A percentile compares a stretch with the other conserved stretches of the same genome.
phyloP scores from a whole-genome alignment of 2,329 filamentous ascomycete species.

The Thielaviopsis cerberus region DNA sequence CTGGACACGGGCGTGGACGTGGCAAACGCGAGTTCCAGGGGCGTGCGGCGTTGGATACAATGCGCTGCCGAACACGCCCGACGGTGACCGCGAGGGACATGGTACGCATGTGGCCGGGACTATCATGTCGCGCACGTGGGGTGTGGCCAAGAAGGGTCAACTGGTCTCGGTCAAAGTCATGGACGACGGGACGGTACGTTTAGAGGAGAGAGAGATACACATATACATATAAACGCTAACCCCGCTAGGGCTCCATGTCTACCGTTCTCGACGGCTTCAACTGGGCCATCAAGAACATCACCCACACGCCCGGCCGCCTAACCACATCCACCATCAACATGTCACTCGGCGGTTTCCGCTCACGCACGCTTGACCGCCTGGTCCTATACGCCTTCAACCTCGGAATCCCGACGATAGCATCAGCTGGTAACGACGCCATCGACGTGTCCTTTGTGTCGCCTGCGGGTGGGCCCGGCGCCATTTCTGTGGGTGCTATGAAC shows the following conservation, averaged over 20 bases:
- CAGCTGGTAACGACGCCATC: slow-evolving; percentile 14
- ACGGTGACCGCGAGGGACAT: slow-evolving; percentile 21
- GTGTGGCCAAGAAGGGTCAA: slow-evolving; percentile 24
- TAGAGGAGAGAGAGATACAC: neutral
- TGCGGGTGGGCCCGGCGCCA: slow-evolving; percentile 13
- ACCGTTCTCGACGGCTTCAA: slow-evolving; percentile 19
- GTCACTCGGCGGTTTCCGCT: slow-evolving; percentile 20
- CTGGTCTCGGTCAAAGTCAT: slow-evolving; percentile 30
- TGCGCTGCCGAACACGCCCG: slow-evolving; percentile 15
- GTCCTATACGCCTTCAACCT: slow-evolving; percentile 13
- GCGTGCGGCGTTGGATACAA: slow-evolving; percentile 14
- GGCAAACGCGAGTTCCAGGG: slow-evolving; percentile 14
- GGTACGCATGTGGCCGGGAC: slow-evolving; percentile 22
- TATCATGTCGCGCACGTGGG: slow-evolving; percentile 4
- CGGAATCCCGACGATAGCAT: slow-evolving; percentile 22
- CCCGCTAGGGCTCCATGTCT: slow-evolving; percentile 14
- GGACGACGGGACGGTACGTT: slow-evolving; percentile 14
- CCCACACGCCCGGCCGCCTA: slow-evolving; percentile 14
- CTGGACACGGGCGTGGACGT: slow-evolving; percentile 15
- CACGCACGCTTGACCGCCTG: slow-evolving; percentile 8
- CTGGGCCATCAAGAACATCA: slow-evolving; percentile 21
- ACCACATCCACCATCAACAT: slow-evolving; percentile 25
- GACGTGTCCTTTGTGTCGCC: slow-evolving; percentile 13
- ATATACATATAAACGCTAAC: neutral
- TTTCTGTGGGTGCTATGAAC: slow-evolving; percentile 16